Conservation (phyloP, 2,329 filamentous ascomycete genomes). For the Colletotrichum cereale region DNA sequence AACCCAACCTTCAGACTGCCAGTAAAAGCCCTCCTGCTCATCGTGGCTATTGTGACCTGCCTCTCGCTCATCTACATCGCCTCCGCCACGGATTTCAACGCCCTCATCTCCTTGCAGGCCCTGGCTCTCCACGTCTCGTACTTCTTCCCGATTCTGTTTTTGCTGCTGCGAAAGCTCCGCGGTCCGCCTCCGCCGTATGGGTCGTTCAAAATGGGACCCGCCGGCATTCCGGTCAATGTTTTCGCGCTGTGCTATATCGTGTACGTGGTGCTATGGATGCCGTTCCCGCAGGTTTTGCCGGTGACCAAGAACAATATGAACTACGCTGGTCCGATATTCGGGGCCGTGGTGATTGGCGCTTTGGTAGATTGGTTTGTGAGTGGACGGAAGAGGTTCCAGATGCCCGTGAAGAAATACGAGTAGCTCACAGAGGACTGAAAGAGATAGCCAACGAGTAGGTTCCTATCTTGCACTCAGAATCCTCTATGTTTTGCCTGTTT, state of each 20-base stretch:
- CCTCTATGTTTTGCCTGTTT: too few species aligned
- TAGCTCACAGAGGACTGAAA: not conserved
- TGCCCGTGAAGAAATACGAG: not conserved
- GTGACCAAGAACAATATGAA: conserved; percentile 20
- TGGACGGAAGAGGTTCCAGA: conserved; percentile 1
- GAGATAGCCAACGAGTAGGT: too few species aligned
- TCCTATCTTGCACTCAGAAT: too few species aligned
- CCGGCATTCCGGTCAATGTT: conserved; percentile 1
- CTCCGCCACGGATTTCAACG: not conserved
- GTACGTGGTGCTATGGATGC: conserved; percentile 21
- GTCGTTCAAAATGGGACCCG: not conserved
- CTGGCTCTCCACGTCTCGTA: conserved; percentile 1
- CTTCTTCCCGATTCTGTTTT: conserved; percentile 2
- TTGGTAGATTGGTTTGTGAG: conserved; percentile 1
- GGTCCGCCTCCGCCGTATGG: conserved; percentile 1
- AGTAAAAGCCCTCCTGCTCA: not conserved
- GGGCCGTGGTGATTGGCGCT: not conserved
- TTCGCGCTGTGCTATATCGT: conserved; percentile 8
- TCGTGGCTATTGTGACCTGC: not conserved
- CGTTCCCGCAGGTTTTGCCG: conserved; percentile 15
- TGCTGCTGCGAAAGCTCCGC: conserved; percentile 1
- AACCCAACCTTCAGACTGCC: conserved; percentile 2
- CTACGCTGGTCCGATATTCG: conserved; percentile 1
- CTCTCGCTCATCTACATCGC: not conserved
- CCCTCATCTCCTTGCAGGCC: conserved; percentile 4